These are phyloP conservation scores for Orobanche coerulescens DNA, from an alignment of 257 asterid species.

Conservation along the genomic window DNA sequence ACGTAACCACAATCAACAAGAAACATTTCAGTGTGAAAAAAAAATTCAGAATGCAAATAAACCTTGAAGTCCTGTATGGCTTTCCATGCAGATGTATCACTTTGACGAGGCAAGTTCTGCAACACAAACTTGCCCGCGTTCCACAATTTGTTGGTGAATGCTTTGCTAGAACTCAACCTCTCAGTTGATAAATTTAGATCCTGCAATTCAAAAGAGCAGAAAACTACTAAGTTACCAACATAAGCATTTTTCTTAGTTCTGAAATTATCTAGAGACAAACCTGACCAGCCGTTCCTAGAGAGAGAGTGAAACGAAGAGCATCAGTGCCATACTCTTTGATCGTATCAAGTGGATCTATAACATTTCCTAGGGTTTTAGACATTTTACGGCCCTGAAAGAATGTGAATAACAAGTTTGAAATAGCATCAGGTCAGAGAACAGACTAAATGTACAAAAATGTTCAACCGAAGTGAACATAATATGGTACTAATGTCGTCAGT, in stretches of 20 bases:
- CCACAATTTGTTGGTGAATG: conserved; percentile 97
- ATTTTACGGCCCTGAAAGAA: conserved; percentile 83
- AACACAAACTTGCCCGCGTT: conserved; percentile 95
- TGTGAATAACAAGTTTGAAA: conserved; percentile 17
- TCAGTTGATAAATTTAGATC: conserved; percentile 86
- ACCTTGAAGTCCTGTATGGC: conserved; percentile 60
- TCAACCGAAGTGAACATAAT: too few relatives aligned
- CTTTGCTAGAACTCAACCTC: conserved; percentile 83
- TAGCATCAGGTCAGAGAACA: background rate
- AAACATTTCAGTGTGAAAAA: background rate
- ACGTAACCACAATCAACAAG: background rate
- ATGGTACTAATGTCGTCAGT: too few relatives aligned
- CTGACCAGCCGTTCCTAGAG: conserved; percentile 98
- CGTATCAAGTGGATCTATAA: conserved; percentile 79
- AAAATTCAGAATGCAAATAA: conserved; percentile 16
- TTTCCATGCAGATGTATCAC: conserved; percentile 64
- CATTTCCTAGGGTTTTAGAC: conserved; percentile 93
- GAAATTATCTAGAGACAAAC: conserved; percentile 32
- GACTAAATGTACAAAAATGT: too few relatives aligned
- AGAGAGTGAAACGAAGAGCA: conserved; percentile 88
- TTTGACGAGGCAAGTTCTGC: conserved; percentile 79
- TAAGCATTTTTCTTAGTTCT: too few relatives aligned
- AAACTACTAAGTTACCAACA: conserved; percentile 5
- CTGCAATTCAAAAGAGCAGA: conserved; percentile 34
- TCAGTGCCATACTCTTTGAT: conserved; percentile 85